These are phyloP conservation scores for Syzygium oleosum DNA, from an alignment of 345 rosid genomes.

Conservation along the genomic window DNA sequence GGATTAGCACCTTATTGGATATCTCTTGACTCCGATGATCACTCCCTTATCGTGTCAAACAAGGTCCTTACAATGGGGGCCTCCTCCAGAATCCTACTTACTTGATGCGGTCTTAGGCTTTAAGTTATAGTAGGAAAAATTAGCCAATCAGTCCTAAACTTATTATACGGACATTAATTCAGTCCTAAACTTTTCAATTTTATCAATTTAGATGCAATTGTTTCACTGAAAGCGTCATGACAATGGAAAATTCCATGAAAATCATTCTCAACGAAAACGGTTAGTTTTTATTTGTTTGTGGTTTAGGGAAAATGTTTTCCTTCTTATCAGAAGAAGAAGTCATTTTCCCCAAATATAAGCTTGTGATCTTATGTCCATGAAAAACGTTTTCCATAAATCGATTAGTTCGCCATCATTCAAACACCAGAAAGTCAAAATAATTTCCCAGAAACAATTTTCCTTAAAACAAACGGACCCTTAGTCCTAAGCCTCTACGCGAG, in stretches of 20 bases:
- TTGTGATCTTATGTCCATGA: not conserved
- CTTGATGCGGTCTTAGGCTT: not conserved
- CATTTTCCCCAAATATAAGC: not conserved
- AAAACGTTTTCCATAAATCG: not conserved
- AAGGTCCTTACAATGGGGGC: not conserved
- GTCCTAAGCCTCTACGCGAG: not conserved
- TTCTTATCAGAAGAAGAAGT: not conserved
- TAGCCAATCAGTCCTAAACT: not conserved
- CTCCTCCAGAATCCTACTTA: not conserved
- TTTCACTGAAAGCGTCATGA: not conserved
- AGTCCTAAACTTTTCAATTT: rapidly evolving
- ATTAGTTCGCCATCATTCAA: not conserved
- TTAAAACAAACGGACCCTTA: not conserved
- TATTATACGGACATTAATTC: not conserved
- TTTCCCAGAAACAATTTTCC: not conserved
- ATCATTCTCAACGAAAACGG: not conserved
- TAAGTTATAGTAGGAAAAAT: not conserved
- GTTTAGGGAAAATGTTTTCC: not conserved
- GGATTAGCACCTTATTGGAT: not conserved
- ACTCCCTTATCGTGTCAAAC: not conserved
- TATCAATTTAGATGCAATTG: not conserved
- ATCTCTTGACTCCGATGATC: not conserved
- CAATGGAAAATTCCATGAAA: not conserved
- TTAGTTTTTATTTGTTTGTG: not conserved
- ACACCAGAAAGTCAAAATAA: not conserved